phyloP scores from a whole-genome alignment of 805 yeast genomes.

The Yamadazyma paraphyllophila region DNA sequence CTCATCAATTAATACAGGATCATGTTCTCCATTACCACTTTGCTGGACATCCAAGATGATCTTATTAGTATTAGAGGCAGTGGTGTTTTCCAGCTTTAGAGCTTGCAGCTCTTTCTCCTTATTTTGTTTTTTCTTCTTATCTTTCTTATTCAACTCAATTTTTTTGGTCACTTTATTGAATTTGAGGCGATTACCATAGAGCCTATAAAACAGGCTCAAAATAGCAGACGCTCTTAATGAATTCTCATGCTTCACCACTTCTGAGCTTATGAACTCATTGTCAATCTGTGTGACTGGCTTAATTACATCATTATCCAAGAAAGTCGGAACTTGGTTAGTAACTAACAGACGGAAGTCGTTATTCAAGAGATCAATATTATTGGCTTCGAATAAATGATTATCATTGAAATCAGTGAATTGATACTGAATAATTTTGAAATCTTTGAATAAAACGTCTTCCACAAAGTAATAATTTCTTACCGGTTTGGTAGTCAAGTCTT shows the following conservation, averaged over 20 bases:
- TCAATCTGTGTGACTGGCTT: neutral
- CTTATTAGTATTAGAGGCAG: too few relatives aligned
- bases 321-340: slow-evolving; percentile 13
- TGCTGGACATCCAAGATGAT: too few relatives aligned
- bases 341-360: slow-evolving; percentile 20
- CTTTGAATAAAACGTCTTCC: slow-evolving; percentile 65
- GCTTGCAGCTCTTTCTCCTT: slow-evolving; percentile 2
- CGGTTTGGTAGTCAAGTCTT: slow-evolving; percentile 30
- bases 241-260: slow-evolving; percentile 24
- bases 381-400: slow-evolving; percentile 35
- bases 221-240: slow-evolving; percentile 26
- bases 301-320: slow-evolving; percentile 11
- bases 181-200: neutral
- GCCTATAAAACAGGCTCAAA: slow-evolving; percentile 12
- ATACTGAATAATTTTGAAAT: slow-evolving; percentile 53
- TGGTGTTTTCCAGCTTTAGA: neutral
- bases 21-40: too few relatives aligned
- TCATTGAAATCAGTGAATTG: slow-evolving; percentile 64
- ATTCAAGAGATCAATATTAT: slow-evolving; percentile 21
- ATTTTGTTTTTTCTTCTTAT: slow-evolving; percentile 2
- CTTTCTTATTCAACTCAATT: slow-evolving; percentile 1
- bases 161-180: neutral
- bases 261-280: slow-evolving; percentile 1
- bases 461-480: slow-evolving; percentile 52
- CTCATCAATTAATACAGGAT: too few relatives aligned